Percentiles rank a stretch among this genome's conserved stretches.
Evolutionary conservation across 2,329 filamentous ascomycete genomes (phyloP).

Genomic region (Diaporthe destruens): DNA sequence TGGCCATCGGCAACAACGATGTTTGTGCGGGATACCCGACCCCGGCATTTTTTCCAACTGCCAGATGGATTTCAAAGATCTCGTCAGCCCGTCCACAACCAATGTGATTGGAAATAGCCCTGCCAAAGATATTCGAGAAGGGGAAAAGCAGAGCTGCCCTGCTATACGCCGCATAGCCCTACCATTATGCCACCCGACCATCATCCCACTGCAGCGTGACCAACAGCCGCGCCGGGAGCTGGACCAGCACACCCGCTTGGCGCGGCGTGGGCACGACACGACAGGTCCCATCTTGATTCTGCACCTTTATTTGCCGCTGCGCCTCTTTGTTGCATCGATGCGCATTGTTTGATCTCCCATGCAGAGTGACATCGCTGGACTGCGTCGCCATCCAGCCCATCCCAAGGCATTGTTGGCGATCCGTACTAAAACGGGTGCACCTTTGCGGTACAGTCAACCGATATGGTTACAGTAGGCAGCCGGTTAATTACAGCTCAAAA

Average conservation of each 20-base stretch:
- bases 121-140: conserved; percentile 18
- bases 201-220: conserved; percentile 12
- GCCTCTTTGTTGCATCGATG: conserved; percentile 32
- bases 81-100: not conserved
- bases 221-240: conserved; percentile 22
- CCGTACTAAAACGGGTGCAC: not conserved
- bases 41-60: conserved; percentile 6
- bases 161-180: conserved; percentile 22
- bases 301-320: conserved; percentile 13
- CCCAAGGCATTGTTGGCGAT: conserved; percentile 11
- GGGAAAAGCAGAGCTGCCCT: conserved; percentile 26
- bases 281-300: conserved; percentile 16
- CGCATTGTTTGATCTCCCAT: conserved; percentile 31
- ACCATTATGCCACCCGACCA: conserved; percentile 11
- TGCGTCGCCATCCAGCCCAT: conserved; percentile 13
- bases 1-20: conserved; percentile 13
- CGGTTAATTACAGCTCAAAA: conserved; percentile 15
- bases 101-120: conserved; percentile 25
- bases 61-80: conserved; percentile 25
- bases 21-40: conserved; percentile 3
- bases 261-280: not conserved
- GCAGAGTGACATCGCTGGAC: conserved; percentile 34
- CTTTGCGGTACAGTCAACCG: conserved; percentile 3
- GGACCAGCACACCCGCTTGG: conserved; percentile 30
- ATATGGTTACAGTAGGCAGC: conserved; percentile 31